Evolutionary conservation across 306 rosid genomes (phyloP).

Genomic region (Prunus dulcis): DNA sequence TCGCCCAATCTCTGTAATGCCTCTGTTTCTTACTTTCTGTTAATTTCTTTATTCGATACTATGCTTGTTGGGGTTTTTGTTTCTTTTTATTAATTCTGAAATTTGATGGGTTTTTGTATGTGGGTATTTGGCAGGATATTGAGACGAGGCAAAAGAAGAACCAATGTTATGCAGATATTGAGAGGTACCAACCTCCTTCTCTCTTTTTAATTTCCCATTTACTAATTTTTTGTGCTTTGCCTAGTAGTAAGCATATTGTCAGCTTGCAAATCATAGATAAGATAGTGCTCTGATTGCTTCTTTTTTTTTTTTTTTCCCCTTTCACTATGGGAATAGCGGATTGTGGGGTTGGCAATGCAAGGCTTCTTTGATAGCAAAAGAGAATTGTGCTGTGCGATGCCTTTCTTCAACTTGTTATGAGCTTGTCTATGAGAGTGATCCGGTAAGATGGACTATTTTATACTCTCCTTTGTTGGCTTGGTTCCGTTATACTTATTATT

Average conservation of each 20-base stretch:
- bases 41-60: neutral
- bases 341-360: slow-evolving; percentile 87
- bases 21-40: neutral
- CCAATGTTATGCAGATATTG: slow-evolving; percentile 84
- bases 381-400: slow-evolving; percentile 87
- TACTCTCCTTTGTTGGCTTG: neutral
- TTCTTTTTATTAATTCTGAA: neutral
- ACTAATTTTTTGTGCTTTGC: neutral
- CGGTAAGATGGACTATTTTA: slow-evolving; percentile 44
- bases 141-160: slow-evolving; percentile 69
- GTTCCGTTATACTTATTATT: neutral
- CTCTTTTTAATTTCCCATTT: neutral
- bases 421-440: slow-evolving; percentile 75
- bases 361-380: slow-evolving; percentile 66
- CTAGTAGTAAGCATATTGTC: no score
- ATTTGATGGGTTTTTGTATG: neutral
- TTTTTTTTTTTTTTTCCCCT: neutral
- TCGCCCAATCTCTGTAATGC: slow-evolving; percentile 57
- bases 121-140: slow-evolving; percentile 48
- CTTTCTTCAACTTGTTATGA: slow-evolving; percentile 82
- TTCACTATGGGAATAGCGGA: slow-evolving; percentile 43
- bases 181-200: slow-evolving; percentile 38
- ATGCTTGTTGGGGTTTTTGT: neutral
- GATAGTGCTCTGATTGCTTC: slow-evolving; percentile 1
- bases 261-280: neutral